Evolutionary conservation across 1,284 basidiomycete species (phyloP).

Genomic region (Ustilago hordei): DNA sequence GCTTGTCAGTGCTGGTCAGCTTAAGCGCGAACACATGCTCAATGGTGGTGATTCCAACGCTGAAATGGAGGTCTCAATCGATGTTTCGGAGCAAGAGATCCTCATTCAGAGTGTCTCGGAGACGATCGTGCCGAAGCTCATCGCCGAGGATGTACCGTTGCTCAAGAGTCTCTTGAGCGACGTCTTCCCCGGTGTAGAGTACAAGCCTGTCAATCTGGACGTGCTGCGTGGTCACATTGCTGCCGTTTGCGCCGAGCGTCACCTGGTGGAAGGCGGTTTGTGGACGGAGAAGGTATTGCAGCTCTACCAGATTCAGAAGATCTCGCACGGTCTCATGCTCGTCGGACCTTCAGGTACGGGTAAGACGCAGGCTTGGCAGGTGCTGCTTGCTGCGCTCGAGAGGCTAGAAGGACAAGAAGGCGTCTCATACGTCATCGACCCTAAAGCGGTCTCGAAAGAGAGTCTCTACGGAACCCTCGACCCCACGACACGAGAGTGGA

Average conservation of each 20-base stretch:
- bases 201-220: constrained; percentile 87
- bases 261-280: constrained; percentile 84
- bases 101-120: constrained; percentile 99
- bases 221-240: constrained; percentile 85
- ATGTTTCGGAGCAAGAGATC: constrained; percentile 90
- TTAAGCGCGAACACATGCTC: constrained; percentile 81
- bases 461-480: constrained; percentile 97
- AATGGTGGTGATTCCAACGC: constrained; percentile 25
- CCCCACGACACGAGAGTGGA: constrained; percentile 98
- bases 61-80: constrained; percentile 28
- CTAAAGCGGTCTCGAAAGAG: constrained; percentile 99
- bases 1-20: constrained; percentile 92
- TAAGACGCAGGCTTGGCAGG: constrained; percentile 97
- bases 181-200: constrained; percentile 96
- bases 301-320: constrained; percentile 98
- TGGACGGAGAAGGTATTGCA: constrained; percentile 98
- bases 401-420: constrained; percentile 92
- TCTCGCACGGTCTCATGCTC: constrained; percentile 99
- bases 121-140: constrained; percentile 97
- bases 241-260: constrained; percentile 86
- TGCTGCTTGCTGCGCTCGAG: constrained; percentile 89
- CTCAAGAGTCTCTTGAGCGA: constrained; percentile 93
- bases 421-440: constrained; percentile 95
- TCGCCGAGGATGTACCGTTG: constrained; percentile 95
- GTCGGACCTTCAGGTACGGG: constrained; percentile 97